Evolutionary conservation across 768 basidiomycete species (phyloP).

Genomic region (Lactifluus volemus): DNA sequence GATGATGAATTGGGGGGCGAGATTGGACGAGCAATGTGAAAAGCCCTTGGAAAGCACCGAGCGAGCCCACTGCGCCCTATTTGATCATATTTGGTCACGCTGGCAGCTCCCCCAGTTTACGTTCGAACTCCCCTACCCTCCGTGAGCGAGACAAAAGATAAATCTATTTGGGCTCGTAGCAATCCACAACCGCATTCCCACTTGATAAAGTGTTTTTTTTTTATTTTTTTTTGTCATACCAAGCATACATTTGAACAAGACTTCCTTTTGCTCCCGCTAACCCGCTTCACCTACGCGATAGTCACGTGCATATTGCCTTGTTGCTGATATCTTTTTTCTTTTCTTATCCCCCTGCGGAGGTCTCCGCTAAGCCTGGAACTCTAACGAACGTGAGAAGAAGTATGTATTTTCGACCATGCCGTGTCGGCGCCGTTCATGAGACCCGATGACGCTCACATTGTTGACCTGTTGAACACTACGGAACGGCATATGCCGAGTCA

Average conservation of each 20-base stretch:
- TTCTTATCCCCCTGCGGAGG: conserved; percentile 4
- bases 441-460: conserved; percentile 5
- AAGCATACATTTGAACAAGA: background rate
- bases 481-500: conserved; percentile 16
- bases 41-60: conserved; percentile 19
- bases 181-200: background rate
- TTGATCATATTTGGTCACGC: conserved; percentile 21
- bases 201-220: background rate
- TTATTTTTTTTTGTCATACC: too few species aligned
- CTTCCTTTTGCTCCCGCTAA: background rate
- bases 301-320: conserved; percentile 6
- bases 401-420: conserved; percentile 1
- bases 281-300: background rate
- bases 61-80: conserved; percentile 17
- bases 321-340: too few species aligned
- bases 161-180: background rate
- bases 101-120: conserved; percentile 19
- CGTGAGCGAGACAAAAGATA: background rate
- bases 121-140: conserved; percentile 9
- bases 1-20: conserved; percentile 21
- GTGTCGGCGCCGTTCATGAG: conserved; percentile 5
- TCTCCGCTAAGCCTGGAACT: conserved; percentile 16
- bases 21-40: conserved; percentile 19
- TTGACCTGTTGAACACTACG: background rate
- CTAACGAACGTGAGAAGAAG: conserved; percentile 10